A percentile compares a stretch with the other conserved stretches of the same genome.
Evolutionary conservation across 306 rosid genomes (phyloP).

Genomic region (Vigna trinervia): DNA sequence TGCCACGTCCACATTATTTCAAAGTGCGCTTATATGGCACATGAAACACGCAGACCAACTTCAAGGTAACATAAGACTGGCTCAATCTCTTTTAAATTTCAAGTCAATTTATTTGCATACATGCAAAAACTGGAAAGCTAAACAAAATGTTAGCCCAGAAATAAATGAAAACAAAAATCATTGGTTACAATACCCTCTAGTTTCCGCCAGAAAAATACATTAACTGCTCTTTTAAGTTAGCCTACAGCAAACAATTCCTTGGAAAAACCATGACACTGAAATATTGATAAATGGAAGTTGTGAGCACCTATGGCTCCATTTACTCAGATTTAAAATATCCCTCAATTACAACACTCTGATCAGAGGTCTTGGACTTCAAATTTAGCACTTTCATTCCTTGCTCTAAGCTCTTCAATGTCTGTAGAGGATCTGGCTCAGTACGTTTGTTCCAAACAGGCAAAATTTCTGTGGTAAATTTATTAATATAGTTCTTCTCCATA

Average conservation of each 20-base stretch:
- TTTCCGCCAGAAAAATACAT: not conserved
- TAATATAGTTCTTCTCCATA: conserved; percentile 57
- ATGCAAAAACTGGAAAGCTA: conserved; percentile 10
- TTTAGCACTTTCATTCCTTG: conserved; percentile 53
- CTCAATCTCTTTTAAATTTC: not conserved
- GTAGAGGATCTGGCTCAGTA: conserved; percentile 39
- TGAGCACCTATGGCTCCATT: not conserved
- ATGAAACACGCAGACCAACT: not conserved
- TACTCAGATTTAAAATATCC: conserved; percentile 52
- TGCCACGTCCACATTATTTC: conserved; percentile 1
- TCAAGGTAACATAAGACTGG: not conserved
- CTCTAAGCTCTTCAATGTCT: conserved; percentile 48
- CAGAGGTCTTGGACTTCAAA: conserved; percentile 55
- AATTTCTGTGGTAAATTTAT: conserved; percentile 69
- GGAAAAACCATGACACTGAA: not conserved
- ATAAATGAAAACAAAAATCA: not conserved
- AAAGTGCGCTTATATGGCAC: not conserved
- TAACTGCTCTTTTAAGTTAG: not conserved
- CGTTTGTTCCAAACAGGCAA: conserved; percentile 75
- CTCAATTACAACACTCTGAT: conserved; percentile 64
- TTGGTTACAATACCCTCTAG: not conserved
- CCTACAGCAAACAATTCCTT: not conserved
- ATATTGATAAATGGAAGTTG: not conserved
- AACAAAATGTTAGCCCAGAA: not conserved
- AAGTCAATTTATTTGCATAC: not conserved